Conservation (phyloP, 495 filamentous ascomycete species). For the Penicillium bialowiezense region DNA sequence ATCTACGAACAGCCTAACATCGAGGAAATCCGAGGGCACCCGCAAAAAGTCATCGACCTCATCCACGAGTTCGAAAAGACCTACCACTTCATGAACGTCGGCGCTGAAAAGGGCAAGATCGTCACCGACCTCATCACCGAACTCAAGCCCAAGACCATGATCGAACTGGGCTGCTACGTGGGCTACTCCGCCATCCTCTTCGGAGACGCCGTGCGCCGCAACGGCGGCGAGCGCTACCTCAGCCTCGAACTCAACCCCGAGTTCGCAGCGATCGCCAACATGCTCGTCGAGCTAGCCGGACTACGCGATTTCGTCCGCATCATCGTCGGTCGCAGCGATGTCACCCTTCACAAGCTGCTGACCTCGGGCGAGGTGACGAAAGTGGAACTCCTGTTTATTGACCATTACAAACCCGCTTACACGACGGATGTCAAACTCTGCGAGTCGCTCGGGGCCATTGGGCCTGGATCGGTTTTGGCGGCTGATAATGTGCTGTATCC, state of each 20-base stretch:
- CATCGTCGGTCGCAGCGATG: slow-evolving; percentile 61
- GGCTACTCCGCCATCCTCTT: slow-evolving; percentile 78
- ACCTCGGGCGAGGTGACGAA: slow-evolving; percentile 47
- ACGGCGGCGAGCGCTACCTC: slow-evolving; percentile 59
- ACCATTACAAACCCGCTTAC: slow-evolving; percentile 73
- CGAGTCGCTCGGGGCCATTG: slow-evolving; percentile 63
- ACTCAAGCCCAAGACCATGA: slow-evolving; percentile 62
- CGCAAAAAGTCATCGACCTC: slow-evolving; percentile 57
- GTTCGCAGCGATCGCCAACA: slow-evolving; percentile 61
- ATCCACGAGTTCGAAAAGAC: slow-evolving; percentile 72
- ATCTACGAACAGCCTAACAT: slow-evolving; percentile 58
- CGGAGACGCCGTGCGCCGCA: slow-evolving; percentile 55
- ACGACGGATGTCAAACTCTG: slow-evolving; percentile 68
- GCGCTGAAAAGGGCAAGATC: slow-evolving; percentile 66
- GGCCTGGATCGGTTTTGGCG: slow-evolving; percentile 57
- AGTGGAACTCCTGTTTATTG: slow-evolving; percentile 70
- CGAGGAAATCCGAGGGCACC: slow-evolving; percentile 60
- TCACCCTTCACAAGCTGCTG: slow-evolving; percentile 54
- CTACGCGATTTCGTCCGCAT: slow-evolving; percentile 64
- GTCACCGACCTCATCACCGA: slow-evolving; percentile 62
- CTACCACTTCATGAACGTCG: slow-evolving; percentile 74
- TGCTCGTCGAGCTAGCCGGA: slow-evolving; percentile 65
- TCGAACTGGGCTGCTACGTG: slow-evolving; percentile 80
- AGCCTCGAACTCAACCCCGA: slow-evolving; percentile 67
- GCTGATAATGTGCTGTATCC: slow-evolving; percentile 76